These are phyloP conservation scores for Circinella minor DNA, from an alignment of 371 early-diverging fungal species.

Conservation along the genomic window DNA sequence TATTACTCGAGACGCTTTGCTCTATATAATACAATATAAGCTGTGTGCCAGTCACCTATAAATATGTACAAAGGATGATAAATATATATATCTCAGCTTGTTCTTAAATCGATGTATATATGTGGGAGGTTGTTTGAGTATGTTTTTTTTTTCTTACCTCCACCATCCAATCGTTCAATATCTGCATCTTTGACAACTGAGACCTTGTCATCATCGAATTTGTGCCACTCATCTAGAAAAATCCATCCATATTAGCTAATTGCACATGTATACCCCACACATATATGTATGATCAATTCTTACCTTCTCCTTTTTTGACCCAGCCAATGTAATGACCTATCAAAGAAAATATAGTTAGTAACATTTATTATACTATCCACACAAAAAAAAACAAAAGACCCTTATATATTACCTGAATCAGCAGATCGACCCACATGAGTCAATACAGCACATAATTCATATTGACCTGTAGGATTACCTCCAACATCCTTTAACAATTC, in stretches of 20 bases:
- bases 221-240: constrained; percentile 79
- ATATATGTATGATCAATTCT: not conserved
- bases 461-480: constrained; percentile 78
- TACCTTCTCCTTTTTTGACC: constrained; percentile 71
- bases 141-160: constrained; percentile 47
- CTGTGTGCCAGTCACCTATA: constrained; percentile 81
- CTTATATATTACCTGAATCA: constrained; percentile 62
- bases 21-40: constrained; percentile 81
- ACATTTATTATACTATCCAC: not conserved
- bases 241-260: not conserved
- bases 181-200: constrained; percentile 84
- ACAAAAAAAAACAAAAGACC: not conserved
- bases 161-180: constrained; percentile 91
- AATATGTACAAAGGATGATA: too few relatives aligned
- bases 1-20: constrained; percentile 49
- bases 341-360: not conserved
- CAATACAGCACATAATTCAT: constrained; percentile 83
- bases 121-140: not conserved
- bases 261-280: not conserved
- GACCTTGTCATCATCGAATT: constrained; percentile 97
- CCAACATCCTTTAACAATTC: constrained; percentile 82
- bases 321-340: constrained; percentile 92
- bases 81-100: too few relatives aligned
- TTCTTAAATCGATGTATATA: not conserved
- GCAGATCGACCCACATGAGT: constrained; percentile 89